Evolutionary conservation across 2,329 filamentous ascomycete species (phyloP).

Genomic region (Diaporthe helianthi): DNA sequence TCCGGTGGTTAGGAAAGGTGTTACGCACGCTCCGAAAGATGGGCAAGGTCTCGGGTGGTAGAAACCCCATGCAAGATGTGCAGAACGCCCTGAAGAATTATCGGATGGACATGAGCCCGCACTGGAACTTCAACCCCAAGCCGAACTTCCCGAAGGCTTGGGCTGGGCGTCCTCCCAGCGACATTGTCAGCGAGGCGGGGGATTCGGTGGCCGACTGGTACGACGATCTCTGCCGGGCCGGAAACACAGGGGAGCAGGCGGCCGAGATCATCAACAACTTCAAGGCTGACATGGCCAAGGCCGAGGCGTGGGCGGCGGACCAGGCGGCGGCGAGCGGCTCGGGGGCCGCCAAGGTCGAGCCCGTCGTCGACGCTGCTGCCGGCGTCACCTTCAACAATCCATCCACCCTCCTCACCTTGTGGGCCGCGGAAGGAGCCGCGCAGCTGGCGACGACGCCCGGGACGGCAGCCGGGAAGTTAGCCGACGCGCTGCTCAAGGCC

Average conservation of each 20-base stretch:
- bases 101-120: neutral
- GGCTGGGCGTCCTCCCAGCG: no score
- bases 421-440: neutral
- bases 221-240: neutral
- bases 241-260: conserved; percentile 3
- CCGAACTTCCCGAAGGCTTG: neutral
- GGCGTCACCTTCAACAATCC: neutral
- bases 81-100: neutral
- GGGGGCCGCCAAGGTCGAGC: neutral
- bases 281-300: neutral
- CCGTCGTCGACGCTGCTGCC: neutral
- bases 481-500: neutral
- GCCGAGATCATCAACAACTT: conserved; percentile 4
- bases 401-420: neutral
- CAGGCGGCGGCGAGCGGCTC: no score
- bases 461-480: neutral
- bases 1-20: neutral
- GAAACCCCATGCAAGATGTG: neutral
- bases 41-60: neutral
- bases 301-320: neutral
- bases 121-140: neutral
- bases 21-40: neutral
- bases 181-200: neutral
- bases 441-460: neutral
- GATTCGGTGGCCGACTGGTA: neutral